Evolutionary conservation across 2,329 filamentous ascomycete species (phyloP).

Genomic region (Cytospora paraplurivora): DNA sequence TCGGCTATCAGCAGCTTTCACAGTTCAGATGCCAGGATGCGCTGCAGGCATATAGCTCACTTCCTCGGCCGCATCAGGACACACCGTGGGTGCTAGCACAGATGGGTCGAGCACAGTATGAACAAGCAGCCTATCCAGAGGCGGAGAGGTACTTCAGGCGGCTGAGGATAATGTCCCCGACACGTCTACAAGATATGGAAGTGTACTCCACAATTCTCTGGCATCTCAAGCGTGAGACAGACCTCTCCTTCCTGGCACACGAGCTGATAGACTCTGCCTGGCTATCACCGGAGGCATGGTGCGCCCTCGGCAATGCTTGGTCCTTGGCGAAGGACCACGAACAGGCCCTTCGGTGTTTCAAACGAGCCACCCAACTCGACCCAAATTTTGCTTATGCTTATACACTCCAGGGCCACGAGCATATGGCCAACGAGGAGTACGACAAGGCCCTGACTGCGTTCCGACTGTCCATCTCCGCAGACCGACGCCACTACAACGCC

Average conservation of each 20-base stretch:
- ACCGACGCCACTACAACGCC: constrained; percentile 94
- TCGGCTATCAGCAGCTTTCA: constrained; percentile 75
- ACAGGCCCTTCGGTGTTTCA: constrained; percentile 92
- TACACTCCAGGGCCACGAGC: constrained; percentile 93
- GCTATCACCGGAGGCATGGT: constrained; percentile 93
- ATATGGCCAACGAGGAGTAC: constrained; percentile 94
- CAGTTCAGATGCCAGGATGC: constrained; percentile 80
- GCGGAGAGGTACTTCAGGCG: constrained; percentile 84
- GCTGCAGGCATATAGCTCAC: constrained; percentile 68
- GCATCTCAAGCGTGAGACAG: constrained; percentile 91
- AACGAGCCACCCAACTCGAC: constrained; percentile 86
- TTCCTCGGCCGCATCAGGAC: constrained; percentile 77
- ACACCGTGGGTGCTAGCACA: constrained; percentile 93
- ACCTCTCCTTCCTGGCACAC: constrained; percentile 89
- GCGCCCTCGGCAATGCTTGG: constrained; percentile 91
- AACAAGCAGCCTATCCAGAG: constrained; percentile 82
- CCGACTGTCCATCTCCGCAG: constrained; percentile 80
- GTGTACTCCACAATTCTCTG: constrained; percentile 99
- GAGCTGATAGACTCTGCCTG: constrained; percentile 85
- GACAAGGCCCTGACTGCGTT: constrained; percentile 91
- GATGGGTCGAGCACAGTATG: constrained; percentile 87
- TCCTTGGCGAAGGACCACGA: constrained; percentile 92
- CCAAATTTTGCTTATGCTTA: constrained; percentile 93
- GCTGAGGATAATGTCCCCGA: constrained; percentile 77
- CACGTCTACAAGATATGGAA: constrained; percentile 91